A percentile compares a stretch with the other conserved stretches of the same genome.
Evolutionary conservation across 345 rosid genomes (phyloP).

Genomic region (Eucalyptus cloeziana): DNA sequence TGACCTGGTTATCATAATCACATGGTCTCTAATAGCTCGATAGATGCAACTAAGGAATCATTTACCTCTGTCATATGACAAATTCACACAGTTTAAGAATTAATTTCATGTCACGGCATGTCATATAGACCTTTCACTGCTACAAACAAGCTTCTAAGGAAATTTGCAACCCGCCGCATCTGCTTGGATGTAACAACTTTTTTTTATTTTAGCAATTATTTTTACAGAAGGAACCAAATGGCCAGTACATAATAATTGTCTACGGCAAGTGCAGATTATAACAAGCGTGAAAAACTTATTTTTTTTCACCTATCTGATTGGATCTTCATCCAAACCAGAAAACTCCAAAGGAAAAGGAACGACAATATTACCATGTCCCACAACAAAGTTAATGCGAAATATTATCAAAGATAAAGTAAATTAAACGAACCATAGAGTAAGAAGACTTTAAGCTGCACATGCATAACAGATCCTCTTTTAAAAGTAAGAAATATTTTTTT

Average conservation of each 20-base stretch:
- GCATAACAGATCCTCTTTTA: background rate
- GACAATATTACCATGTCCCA: background rate
- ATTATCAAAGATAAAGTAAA: background rate
- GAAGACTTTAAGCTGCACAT: background rate
- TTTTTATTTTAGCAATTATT: background rate
- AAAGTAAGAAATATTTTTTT: background rate
- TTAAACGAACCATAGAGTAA: background rate
- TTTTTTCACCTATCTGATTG: background rate
- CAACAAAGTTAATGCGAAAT: background rate
- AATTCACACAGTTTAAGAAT: background rate
- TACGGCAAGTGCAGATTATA: background rate
- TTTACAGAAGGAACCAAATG: background rate
- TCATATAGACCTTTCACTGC: background rate
- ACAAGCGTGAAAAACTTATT: background rate
- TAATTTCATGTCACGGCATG: background rate
- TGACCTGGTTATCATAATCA: background rate
- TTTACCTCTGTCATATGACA: background rate
- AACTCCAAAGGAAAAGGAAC: slow-evolving; percentile 35
- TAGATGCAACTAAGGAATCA: background rate
- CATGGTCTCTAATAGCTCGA: background rate
- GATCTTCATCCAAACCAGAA: slow-evolving; percentile 35
- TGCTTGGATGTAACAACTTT: background rate
- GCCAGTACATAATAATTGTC: background rate
- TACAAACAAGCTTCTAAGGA: background rate
- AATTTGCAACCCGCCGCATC: background rate